Conservation (phyloP, 345 rosid genomes). For the Eucalyptus regnans region DNA sequence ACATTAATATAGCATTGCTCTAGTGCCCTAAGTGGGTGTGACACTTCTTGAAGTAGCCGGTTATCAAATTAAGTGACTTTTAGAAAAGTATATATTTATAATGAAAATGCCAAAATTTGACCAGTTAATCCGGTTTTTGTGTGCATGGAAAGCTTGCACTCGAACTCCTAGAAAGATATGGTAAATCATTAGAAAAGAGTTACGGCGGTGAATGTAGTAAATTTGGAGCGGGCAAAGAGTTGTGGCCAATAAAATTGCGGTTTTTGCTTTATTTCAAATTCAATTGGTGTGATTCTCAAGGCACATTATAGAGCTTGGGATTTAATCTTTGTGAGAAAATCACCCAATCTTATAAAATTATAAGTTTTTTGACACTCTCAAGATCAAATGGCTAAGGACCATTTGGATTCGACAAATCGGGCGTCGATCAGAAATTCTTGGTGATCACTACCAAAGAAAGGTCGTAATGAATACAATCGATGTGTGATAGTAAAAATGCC, state of each 20-base stretch:
- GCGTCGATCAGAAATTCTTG: fast-evolving
- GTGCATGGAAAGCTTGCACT: background rate
- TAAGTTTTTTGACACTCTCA: fast-evolving
- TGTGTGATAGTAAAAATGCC: fast-evolving
- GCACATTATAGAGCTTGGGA: fast-evolving
- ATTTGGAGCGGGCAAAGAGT: background rate
- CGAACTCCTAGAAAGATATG: background rate
- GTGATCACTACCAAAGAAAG: background rate
- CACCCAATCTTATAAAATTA: fast-evolving
- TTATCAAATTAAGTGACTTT: background rate
- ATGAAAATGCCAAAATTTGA: background rate
- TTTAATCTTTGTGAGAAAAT: background rate
- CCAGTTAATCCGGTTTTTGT: fast-evolving
- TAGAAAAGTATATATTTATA: background rate
- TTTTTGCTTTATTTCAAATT: background rate
- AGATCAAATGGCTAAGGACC: fast-evolving
- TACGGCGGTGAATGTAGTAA: background rate
- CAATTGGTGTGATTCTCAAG: background rate
- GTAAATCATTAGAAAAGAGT: background rate
- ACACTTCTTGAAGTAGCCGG: fast-evolving
- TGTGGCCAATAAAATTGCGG: fast-evolving
- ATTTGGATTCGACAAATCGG: fast-evolving
- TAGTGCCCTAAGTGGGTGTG: background rate
- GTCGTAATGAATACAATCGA: fast-evolving
- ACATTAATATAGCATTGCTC: background rate